Base-by-base conservation (phyloP, 257 asterid species). In the Thymus mandschuricus region DNA sequence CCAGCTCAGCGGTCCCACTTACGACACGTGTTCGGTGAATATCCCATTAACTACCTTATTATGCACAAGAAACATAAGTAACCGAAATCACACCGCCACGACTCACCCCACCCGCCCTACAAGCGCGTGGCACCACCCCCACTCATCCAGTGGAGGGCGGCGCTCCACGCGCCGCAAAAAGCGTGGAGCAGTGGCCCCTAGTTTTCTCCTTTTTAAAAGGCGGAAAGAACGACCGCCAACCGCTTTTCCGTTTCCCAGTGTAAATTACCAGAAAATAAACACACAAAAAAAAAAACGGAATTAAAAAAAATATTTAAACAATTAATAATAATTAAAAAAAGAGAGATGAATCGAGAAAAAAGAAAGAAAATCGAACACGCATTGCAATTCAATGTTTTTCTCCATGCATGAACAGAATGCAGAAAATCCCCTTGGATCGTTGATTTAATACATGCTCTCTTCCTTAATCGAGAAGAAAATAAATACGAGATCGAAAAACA, bases 11-110 rank as follows among this genome's bases (percentile, higher is more conserved):
- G 84, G 83, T 68, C 79, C 83, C 55, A 50, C 12, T 2, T 0
- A 0, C n/a, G 31, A 67, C 90, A 84, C 86, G 86, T 82, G 89
- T 79, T 66, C 80, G 83, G 80, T 78, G 70, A 35, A 63, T 64
- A 58, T 55, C 5, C 73, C 83, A 49, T 81, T 73, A 68, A 73
- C 81, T 50, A 72, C 71, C 79, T 68, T 55, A 44, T 50, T 62
- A 50, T 69, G 43, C 55, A 56, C 58, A 75, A 60, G 60, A 52
- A 79, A 50, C 73, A 34, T 60, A 73, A 52, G 76, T 69, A 87
- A 83, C 90, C 55, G 84, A 79, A 83, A 81, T 52, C 13, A 51
- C 80, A 75, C 73, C 76, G 62, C 55, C 73, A 48, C 35, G 0
- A 4, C 0, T 3, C 3, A 54, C 0, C 51, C 69, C 70, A 65